A percentile compares a stretch with the other conserved stretches of the same genome.
Conservation (phyloP, 257 asterid genomes). For the Ajuga chamaepitys region DNA sequence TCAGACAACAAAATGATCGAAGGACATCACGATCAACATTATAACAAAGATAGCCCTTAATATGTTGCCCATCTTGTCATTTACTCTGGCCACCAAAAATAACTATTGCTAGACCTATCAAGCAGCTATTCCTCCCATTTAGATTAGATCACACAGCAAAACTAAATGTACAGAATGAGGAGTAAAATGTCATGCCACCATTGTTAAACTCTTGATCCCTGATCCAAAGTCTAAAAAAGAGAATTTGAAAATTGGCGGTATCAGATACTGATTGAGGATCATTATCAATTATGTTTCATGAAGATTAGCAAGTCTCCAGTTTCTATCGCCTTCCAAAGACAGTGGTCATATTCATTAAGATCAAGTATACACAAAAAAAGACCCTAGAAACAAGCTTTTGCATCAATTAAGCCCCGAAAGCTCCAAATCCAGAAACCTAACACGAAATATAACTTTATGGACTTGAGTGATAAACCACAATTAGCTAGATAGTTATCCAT, state of each 20-base stretch:
- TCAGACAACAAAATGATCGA: not conserved
- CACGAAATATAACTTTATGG: not conserved
- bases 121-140: not conserved
- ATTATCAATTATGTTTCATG: not conserved
- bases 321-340: not conserved
- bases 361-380: not conserved
- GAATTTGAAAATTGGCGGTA: not conserved
- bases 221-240: not conserved
- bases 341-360: not conserved
- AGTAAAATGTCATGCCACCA: not conserved
- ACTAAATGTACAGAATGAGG: not conserved
- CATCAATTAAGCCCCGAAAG: not conserved
- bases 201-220: not conserved
- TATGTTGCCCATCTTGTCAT: not conserved
- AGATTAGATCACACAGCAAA: not conserved
- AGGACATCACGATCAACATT: conserved; percentile 4
- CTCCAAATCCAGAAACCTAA: not conserved
- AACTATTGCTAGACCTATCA: not conserved
- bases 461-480: not conserved
- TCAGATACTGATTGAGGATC: not conserved
- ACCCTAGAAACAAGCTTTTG: not conserved
- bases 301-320: not conserved
- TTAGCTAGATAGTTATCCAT: not conserved
- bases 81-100: not conserved
- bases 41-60: not conserved